Conservation (phyloP, 2,329 filamentous ascomycete species). For the Colletotrichum shisoi region DNA sequence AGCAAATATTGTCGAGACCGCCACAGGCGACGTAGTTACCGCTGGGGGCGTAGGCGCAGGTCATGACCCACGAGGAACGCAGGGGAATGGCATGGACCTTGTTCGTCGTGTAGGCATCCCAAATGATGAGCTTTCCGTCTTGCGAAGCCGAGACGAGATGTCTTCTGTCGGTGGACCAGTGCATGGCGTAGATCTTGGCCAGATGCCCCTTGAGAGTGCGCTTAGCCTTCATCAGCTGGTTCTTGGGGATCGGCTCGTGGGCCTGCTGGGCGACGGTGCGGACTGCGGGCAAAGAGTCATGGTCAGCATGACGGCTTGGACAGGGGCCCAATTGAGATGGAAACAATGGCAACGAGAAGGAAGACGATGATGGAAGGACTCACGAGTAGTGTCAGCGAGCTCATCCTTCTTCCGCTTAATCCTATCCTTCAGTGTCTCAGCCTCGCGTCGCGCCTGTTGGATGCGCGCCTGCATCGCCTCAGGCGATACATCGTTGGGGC, state of each 20-base stretch:
- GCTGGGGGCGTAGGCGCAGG: conserved; percentile 96
- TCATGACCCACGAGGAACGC: conserved; percentile 99
- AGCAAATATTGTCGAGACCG: conserved; percentile 99
- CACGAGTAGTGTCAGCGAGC: conserved; percentile 95
- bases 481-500: conserved; percentile 70
- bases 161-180: conserved; percentile 98
- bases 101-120: conserved; percentile 99
- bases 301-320: conserved; percentile 40
- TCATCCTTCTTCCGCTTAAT: conserved; percentile 99
- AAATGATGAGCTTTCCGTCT: conserved; percentile 99
- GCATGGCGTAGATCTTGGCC: conserved; percentile 99
- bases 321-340: conserved; percentile 21
- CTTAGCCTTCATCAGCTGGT: conserved; percentile 95
- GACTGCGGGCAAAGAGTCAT: conserved; percentile 62
- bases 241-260: conserved; percentile 89
- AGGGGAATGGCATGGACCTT: conserved; percentile 99
- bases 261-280: conserved; percentile 91
- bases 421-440: conserved; percentile 95
- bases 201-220: conserved; percentile 96
- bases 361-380: conserved; percentile 54
- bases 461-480: conserved; percentile 92
- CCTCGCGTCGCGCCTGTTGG: conserved; percentile 92
- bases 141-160: conserved; percentile 98
- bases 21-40: conserved; percentile 98
- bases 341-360: conserved; percentile 31